Percentiles rank a stretch among this genome's conserved stretches.
Conservation (phyloP, 192 early-diverging fungal species). For the Coemansia sp. region DNA sequence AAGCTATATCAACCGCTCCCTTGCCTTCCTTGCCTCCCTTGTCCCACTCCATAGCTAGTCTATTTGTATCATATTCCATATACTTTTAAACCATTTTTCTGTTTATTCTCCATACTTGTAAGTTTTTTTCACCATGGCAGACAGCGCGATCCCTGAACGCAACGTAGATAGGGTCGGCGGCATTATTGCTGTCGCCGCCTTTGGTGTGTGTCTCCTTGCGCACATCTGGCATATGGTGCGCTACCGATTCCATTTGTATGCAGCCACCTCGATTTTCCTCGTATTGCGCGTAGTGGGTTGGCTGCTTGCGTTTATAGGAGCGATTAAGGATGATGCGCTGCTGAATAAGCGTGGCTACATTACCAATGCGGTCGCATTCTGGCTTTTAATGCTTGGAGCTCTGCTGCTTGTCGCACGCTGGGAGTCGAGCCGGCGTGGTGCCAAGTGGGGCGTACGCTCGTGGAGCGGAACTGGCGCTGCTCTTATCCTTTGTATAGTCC, state of each 20-base stretch:
- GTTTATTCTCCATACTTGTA: constrained; percentile 7
- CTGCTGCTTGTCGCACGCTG: constrained; percentile 40
- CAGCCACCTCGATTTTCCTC: constrained; percentile 29
- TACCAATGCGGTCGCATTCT: constrained; percentile 43
- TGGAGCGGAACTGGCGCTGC: constrained; percentile 28
- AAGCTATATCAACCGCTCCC: background rate
- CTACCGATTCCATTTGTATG: constrained; percentile 36
- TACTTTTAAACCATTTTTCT: constrained; percentile 8
- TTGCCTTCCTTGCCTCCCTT: background rate
- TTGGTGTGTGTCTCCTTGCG: constrained; percentile 37
- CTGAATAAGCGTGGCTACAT: constrained; percentile 54
- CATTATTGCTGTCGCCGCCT: constrained; percentile 41
- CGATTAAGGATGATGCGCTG: constrained; percentile 23
- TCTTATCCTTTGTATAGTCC: constrained; percentile 26
- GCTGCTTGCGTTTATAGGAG: constrained; percentile 49
- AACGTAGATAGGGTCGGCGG: constrained; percentile 53
- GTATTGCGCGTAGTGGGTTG: constrained; percentile 47
- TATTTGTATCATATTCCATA: constrained; percentile 7
- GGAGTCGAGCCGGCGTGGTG: constrained; percentile 36
- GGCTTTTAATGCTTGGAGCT: constrained; percentile 41
- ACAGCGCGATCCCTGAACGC: constrained; percentile 24
- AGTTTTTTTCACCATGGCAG: constrained; percentile 12
- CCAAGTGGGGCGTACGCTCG: constrained; percentile 31
- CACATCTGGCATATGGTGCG: constrained; percentile 47
- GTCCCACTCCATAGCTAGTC: background rate